Evolutionary conservation across 805 yeast genomes (phyloP), one percentile per base, ranked within the genome.

Genomic region (Kodamaea hsintzibuensis): DNA sequence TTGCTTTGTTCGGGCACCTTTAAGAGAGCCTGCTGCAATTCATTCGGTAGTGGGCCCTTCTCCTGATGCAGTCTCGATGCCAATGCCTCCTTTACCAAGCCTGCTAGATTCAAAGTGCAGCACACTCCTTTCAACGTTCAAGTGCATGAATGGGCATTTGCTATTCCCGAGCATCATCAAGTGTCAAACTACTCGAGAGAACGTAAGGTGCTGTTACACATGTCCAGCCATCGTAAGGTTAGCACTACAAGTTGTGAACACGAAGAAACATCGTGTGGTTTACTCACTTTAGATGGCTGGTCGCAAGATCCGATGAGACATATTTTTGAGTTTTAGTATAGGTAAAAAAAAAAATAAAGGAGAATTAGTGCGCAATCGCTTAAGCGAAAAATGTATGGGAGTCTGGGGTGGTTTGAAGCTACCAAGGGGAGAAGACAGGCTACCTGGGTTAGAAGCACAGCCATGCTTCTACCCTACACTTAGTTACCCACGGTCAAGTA

Each of bases 321-420:
- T 16, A 38, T 33, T 19, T 19, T 17, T 38, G 35, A 13, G 19
- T 37, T 18, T 38, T 22, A 37, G 50, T 13, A 14, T 13, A 12
- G 42, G 14, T 3, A 13, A 19, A 30, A 47, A 33, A 18, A 12
- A 47, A 19, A 19, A 12, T 25, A 16, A 30, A 47, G 22, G 42
- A 18, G 22, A 40, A 40, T 13, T 17, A 12, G 44, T 17, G 25
- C 44, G 25, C 19, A 40, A 16, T 16, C 17, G 16, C 42, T 22
- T 53, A 58, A 62, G 65, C 65, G 68, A 65, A 30, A 30, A 30
- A 12, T 3, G 35, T 22, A 22, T 22, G 25, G 6, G 25, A 22
- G 25, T 22, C 25, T 22, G 25, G 25, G 25, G 25, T 22, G 25
- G 25, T 22, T 22, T 22, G 25, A 22, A 22, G 6, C 35, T 8